Conservation (phyloP, 768 basidiomycete genomes). For the Hericium rajendrae region DNA sequence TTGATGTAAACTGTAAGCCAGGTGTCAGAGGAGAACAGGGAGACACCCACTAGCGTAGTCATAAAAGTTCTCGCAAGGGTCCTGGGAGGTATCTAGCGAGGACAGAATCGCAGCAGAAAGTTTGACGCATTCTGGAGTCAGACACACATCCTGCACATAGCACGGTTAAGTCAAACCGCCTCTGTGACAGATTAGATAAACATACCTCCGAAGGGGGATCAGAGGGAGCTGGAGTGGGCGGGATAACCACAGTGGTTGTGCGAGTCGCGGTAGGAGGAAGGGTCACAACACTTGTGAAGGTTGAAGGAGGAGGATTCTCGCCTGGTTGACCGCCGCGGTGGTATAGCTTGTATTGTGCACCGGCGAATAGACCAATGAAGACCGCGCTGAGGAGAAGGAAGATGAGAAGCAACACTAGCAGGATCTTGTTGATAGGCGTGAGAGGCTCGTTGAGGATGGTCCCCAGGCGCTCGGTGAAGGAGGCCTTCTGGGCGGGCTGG, state of each 20-base stretch:
- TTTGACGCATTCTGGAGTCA: constrained; percentile 70
- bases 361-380: constrained; percentile 92
- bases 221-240: constrained; percentile 29
- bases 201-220: constrained; percentile 31
- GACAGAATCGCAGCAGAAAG: constrained; percentile 77
- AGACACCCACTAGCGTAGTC: constrained; percentile 73
- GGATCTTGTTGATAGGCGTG: constrained; percentile 73
- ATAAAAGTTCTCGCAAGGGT: constrained; percentile 96
- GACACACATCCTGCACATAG: constrained; percentile 48
- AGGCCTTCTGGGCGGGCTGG: constrained; percentile 18
- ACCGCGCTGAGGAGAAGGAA: constrained; percentile 75
- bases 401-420: constrained; percentile 64
- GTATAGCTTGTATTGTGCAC: constrained; percentile 70
- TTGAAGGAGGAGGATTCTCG: constrained; percentile 28
- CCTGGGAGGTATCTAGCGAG: constrained; percentile 67
- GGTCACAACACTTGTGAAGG: constrained; percentile 31
- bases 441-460: constrained; percentile 65
- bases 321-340: constrained; percentile 32
- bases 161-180: not conserved
- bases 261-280: constrained; percentile 17
- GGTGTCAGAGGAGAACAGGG: constrained; percentile 2
- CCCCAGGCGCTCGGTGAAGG: constrained; percentile 40
- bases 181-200: not conserved
- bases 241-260: constrained; percentile 23
- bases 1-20: constrained; percentile 20